phyloP scores from a whole-genome alignment of 441 rosid genomes.

The Brassica hybrid region DNA sequence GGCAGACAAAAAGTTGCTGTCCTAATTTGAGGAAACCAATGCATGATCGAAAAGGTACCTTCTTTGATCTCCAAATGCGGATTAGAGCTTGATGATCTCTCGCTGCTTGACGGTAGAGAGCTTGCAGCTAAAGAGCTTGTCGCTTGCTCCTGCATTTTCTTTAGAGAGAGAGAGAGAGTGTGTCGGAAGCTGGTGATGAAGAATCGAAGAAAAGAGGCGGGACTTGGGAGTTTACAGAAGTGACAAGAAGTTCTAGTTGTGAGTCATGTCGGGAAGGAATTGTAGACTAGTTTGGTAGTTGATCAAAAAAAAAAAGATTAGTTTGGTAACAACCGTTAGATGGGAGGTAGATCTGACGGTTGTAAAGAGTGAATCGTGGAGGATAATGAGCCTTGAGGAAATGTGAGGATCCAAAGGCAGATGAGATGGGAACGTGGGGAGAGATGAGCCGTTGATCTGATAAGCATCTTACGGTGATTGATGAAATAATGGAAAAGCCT shows the following conservation, averaged over 20 bases:
- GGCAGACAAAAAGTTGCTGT: not conserved
- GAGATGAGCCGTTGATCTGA: slow-evolving; percentile 24
- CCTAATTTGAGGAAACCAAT: not conserved
- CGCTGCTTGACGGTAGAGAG: slow-evolving; percentile 90
- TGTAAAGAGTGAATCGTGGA: slow-evolving; percentile 54
- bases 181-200: no score
- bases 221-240: slow-evolving; percentile 13
- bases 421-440: slow-evolving; percentile 53
- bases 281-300: not conserved
- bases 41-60: slow-evolving; percentile 39
- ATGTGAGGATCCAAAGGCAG: slow-evolving; percentile 56
- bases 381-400: slow-evolving; percentile 53
- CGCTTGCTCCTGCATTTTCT: slow-evolving; percentile 69
- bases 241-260: no score
- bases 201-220: slow-evolving; percentile 38
- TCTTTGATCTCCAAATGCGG: slow-evolving; percentile 75
- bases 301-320: not conserved
- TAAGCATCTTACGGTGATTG: slow-evolving; percentile 46
- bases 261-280: slow-evolving; percentile 26
- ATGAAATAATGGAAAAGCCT: no score
- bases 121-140: slow-evolving; percentile 76
- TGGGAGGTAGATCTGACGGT: slow-evolving; percentile 50
- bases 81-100: slow-evolving; percentile 86
- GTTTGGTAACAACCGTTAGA: slow-evolving; percentile 48
- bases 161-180: no score